phyloP scores from a whole-genome alignment of 495 filamentous ascomycete genomes.

The Melanomma pulvis-pyrius region DNA sequence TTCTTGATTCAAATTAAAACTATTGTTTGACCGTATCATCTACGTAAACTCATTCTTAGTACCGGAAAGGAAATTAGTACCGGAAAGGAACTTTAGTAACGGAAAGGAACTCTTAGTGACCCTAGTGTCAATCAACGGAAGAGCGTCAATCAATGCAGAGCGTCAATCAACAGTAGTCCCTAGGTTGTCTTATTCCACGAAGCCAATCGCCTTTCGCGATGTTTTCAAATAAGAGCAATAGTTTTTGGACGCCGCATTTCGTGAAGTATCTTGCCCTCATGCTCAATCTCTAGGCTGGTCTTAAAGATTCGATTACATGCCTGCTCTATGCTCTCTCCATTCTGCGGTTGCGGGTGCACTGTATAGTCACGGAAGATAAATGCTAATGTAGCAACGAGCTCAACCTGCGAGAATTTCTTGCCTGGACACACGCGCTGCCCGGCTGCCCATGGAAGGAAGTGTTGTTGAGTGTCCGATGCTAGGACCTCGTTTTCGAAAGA shows the following conservation, averaged over 20 bases:
- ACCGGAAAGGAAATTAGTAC: no score
- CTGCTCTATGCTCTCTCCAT: constrained; percentile 22
- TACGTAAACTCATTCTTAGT: no score
- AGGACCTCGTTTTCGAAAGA: constrained; percentile 6
- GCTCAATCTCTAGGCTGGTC: constrained; percentile 13
- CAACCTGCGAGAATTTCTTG: constrained; percentile 27
- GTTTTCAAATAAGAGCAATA: constrained; percentile 18
- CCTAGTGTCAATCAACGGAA: no score
- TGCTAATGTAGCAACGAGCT: constrained; percentile 20
- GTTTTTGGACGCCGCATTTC: constrained; percentile 31
- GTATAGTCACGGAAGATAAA: constrained; percentile 14
- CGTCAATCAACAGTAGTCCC: no score
- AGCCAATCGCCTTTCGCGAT: not conserved
- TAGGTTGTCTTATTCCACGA: no score
- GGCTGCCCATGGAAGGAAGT: constrained; percentile 11
- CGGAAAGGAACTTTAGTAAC: no score
- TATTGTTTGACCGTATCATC: no score
- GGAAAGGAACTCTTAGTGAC: no score
- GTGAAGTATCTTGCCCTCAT: constrained; percentile 25
- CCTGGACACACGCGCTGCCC: constrained; percentile 25
- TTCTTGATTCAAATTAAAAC: no score
- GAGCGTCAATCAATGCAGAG: no score
- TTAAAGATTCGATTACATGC: constrained; percentile 21
- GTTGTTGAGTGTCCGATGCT: not conserved
- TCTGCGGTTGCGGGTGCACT: constrained; percentile 6